These are phyloP conservation scores for Naganishia friedmannii DNA, from an alignment of 768 basidiomycete species.

Conservation along the genomic window DNA sequence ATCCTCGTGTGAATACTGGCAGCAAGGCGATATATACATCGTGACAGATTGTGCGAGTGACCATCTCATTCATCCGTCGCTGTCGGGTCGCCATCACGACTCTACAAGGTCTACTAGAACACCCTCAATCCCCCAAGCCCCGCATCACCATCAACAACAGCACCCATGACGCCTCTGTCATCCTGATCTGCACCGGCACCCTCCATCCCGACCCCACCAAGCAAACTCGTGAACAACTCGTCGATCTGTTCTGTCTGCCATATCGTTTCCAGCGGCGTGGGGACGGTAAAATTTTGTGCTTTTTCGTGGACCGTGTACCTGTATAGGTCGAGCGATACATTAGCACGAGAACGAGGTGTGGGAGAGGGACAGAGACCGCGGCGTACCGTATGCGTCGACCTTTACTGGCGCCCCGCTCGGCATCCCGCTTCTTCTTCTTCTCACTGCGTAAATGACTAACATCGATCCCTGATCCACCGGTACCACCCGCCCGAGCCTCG, in stretches of 20 bases:
- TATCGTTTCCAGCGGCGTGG: conserved; percentile 61
- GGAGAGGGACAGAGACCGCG: background rate
- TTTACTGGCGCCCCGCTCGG: conserved; percentile 95
- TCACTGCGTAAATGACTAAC: conserved; percentile 41
- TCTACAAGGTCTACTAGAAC: background rate
- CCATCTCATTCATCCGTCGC: too few species aligned
- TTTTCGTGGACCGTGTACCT: conserved; percentile 95
- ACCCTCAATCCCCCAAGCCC: conserved; percentile 13
- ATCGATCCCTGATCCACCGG: conserved; percentile 47
- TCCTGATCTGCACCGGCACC: conserved; percentile 37
- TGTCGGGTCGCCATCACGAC: background rate
- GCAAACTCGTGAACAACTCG: conserved; percentile 81
- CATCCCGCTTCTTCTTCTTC: conserved; percentile 65
- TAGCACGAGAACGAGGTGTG: background rate
- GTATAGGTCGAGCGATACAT: conserved; percentile 13
- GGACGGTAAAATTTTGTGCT: conserved; percentile 94
- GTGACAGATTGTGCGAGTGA: too few species aligned
- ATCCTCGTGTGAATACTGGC: too few species aligned
- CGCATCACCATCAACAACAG: conserved; percentile 1
- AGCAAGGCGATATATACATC: too few species aligned
- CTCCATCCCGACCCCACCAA: conserved; percentile 58
- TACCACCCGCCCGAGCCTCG: conserved; percentile 57
- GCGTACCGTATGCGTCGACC: conserved; percentile 82
- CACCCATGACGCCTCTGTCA: conserved; percentile 22
- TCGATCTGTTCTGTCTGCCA: conserved; percentile 98